Base-by-base conservation (phyloP, 2,329 filamentous ascomycete genomes). In the Lasiodiplodia gonubiensis region DNA sequence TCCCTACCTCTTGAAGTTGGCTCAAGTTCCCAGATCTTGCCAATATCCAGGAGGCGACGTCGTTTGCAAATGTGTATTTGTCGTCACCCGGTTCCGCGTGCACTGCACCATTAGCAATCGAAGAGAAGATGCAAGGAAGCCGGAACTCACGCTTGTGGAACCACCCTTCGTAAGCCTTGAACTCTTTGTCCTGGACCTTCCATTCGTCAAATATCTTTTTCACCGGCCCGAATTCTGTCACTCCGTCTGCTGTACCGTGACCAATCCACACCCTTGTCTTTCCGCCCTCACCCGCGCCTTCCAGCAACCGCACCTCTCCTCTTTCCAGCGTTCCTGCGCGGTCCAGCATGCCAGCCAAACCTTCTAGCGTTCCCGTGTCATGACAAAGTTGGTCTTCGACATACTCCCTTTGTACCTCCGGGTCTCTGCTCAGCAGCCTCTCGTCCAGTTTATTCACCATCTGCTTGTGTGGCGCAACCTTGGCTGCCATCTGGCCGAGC, bases 341-440 rank as follows among this genome's bases (percentile, higher is more conserved):
- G 76, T 96, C 92, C 70, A 97, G 80, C 85, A 97, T 85, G 0
- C 87, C 89, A 0, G 90, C 86, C 39, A 97, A 77, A 0, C 92
- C 92, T 77, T 94, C 90, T n/a, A 97, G 83, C 7, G 94, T 97
- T 42, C 93, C 94, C 2, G 89, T 94, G 77, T 94, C 86, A 79
- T 97, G 93, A 78, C 89, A 88, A 64, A 97, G 82, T 60, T 83
- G 75, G 78, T 97, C 94, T 35, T 86, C 84, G 2, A 81, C 80
- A 70, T 92, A 85, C 30, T 82, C 84, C 73, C 86, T 82, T 64
- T 86, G 84, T 2, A 92, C 86, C 25, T 81, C 86, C 27, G 85
- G 82, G 77, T 94, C 91, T 27, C 92, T 87, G 42, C 86, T 89
- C 66, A 97, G 76, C 69, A 89, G 84, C 68, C 85, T 84, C 2